Conservation (phyloP, 306 rosid genomes). For the Senna tora region DNA sequence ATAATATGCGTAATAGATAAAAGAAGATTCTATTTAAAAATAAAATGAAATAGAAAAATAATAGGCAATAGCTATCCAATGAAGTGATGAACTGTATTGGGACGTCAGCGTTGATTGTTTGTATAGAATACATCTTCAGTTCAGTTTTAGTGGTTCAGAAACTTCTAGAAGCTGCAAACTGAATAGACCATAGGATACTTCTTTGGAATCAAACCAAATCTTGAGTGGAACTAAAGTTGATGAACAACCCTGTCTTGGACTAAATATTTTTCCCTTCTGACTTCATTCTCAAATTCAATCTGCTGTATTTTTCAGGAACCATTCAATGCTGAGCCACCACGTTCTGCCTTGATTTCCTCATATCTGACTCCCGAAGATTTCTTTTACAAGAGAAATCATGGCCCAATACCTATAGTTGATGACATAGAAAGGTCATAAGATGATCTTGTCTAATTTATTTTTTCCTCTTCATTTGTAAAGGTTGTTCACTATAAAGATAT, state of each 20-base stretch:
- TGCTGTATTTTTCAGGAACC: constrained; percentile 50
- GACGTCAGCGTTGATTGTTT: background rate
- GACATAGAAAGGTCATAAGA: constrained; percentile 63
- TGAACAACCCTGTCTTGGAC: background rate
- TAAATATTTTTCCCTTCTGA: background rate
- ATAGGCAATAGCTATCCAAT: background rate
- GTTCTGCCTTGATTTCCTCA: constrained; percentile 60
- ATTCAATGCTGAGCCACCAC: constrained; percentile 89
- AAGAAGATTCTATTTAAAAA: background rate
- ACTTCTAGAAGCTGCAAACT: background rate
- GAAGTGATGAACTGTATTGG: background rate
- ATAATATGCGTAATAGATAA: background rate
- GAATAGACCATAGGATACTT: too few relatives aligned
- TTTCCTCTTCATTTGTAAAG: background rate
- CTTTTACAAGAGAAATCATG: constrained; percentile 93
- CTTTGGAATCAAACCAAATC: background rate
- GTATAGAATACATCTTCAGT: background rate
- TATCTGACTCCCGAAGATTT: constrained; percentile 81
- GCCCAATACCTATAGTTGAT: constrained; percentile 76
- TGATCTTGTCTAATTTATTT: background rate
- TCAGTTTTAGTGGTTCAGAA: background rate
- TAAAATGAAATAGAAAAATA: background rate
- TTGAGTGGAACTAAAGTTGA: background rate
- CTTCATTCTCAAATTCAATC: constrained; percentile 12
- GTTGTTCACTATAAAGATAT: background rate